Evolutionary conservation across 208 protist genomes (phyloP).

Genomic region (Crithidia mellificae): DNA sequence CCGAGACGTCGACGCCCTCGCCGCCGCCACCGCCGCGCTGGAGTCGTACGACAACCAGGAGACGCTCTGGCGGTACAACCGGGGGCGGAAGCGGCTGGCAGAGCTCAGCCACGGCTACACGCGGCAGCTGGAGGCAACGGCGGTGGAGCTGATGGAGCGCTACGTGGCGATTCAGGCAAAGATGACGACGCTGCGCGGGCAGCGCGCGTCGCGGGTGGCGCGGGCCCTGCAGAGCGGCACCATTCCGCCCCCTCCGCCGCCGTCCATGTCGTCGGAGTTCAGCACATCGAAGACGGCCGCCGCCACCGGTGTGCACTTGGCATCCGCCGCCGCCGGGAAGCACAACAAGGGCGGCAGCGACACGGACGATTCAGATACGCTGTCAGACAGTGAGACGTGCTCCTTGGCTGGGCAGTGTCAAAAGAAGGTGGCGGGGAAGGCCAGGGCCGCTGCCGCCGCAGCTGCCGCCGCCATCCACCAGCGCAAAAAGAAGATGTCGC

Average conservation of each 20-base stretch:
- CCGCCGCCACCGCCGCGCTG: constrained; percentile 11
- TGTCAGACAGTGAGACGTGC: neutral
- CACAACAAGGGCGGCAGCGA: no score
- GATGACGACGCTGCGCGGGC: constrained; percentile 47
- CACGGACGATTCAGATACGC: no score
- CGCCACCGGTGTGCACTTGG: neutral
- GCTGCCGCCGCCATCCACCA: neutral
- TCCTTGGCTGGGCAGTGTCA: neutral
- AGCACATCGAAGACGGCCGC: constrained; percentile 7
- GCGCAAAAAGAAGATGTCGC: constrained; percentile 13
- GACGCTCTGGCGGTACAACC: constrained; percentile 29
- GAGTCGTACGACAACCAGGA: constrained; percentile 34
- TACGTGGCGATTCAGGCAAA: constrained; percentile 64
- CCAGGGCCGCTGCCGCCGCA: neutral
- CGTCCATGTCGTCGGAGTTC: constrained; percentile 20
- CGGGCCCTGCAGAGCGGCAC: constrained; percentile 27
- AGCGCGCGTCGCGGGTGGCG: constrained; percentile 42
- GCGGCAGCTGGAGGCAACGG: constrained; percentile 34
- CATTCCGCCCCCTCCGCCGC: constrained; percentile 5
- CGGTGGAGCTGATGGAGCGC: constrained; percentile 46
- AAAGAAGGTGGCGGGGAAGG: neutral
- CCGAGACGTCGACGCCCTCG: constrained; percentile 21
- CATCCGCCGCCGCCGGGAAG: neutral
- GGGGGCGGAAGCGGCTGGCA: constrained; percentile 21
- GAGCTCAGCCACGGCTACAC: constrained; percentile 31